Percentiles rank a stretch among this genome's conserved stretches.
Conservation (phyloP, 176 grass and related monocot genomes). For the Bolboschoenus planiculmis region DNA sequence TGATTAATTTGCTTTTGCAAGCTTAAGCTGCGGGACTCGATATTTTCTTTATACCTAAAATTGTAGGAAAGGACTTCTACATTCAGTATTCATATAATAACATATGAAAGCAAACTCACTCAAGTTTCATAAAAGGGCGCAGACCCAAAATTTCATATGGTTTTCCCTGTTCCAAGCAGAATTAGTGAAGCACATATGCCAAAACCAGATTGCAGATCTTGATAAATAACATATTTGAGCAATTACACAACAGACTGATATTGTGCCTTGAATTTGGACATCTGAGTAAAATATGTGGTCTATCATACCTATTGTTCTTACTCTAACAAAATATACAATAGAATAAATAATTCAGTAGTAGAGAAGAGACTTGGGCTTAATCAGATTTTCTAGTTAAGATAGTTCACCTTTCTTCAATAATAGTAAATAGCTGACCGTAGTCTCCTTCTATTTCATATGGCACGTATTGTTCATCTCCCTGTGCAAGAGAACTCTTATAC, state of each 20-base stretch:
- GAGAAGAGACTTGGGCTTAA: neutral
- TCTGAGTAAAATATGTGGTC: neutral
- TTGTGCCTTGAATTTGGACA: neutral
- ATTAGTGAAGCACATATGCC: neutral
- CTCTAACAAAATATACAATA: neutral
- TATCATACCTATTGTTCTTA: neutral
- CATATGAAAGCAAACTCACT: neutral
- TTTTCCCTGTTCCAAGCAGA: neutral
- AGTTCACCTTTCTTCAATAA: conserved; percentile 77
- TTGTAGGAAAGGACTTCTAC: neutral
- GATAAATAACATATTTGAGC: neutral
- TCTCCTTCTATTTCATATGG: conserved; percentile 75
- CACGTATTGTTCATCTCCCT: conserved; percentile 59
- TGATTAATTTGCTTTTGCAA: conserved; percentile 77
- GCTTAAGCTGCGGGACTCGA: conserved; percentile 43
- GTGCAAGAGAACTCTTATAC: conserved; percentile 68
- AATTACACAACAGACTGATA: neutral
- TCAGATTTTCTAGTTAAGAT: neutral
- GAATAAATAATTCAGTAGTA: neutral
- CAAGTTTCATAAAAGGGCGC: neutral
- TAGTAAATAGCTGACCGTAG: conserved; percentile 71
- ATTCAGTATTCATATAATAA: neutral
- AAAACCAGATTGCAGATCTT: neutral
- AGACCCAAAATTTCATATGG: neutral
- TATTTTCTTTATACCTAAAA: conserved; percentile 76